A percentile compares a stretch with the other conserved stretches of the same genome.
These are phyloP conservation scores for Hypomyces rosellus DNA, from an alignment of 2,329 filamentous ascomycete genomes.

Conservation along the genomic window DNA sequence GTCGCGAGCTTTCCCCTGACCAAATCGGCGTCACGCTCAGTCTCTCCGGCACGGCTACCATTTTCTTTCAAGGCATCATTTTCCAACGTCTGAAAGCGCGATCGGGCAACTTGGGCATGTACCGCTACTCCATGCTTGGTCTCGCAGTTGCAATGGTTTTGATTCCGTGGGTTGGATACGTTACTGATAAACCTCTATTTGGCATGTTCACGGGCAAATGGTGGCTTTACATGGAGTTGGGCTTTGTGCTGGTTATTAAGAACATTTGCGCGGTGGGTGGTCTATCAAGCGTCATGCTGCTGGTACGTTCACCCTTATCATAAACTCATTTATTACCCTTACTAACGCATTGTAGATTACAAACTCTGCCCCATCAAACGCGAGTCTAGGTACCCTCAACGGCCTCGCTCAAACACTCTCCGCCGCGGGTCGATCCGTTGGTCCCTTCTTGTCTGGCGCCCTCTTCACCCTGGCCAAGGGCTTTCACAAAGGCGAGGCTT, in stretches of 20 bases:
- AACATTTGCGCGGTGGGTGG: constrained; percentile 87
- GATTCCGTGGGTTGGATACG: constrained; percentile 86
- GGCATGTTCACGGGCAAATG: constrained; percentile 56
- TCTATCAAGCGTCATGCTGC: constrained; percentile 77
- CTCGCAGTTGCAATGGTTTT: constrained; percentile 76
- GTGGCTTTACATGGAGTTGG: constrained; percentile 78
- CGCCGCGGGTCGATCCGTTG: constrained; percentile 79
- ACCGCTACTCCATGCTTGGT: constrained; percentile 69
- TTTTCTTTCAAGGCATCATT: constrained; percentile 80
- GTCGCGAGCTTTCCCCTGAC: constrained; percentile 66
- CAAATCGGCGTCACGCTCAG: constrained; percentile 83
- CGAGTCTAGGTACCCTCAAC: constrained; percentile 82
- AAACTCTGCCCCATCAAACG: constrained; percentile 81
- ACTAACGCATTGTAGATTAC: constrained; percentile 59
- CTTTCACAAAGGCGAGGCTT: constrained; percentile 71
- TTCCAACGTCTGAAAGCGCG: constrained; percentile 74
- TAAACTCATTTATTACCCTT: neutral
- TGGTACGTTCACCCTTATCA: constrained; percentile 50
- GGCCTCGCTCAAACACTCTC: constrained; percentile 91
- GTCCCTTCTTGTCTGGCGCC: constrained; percentile 80
- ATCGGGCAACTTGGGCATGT: constrained; percentile 80
- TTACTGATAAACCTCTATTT: constrained; percentile 49
- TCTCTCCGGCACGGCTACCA: constrained; percentile 77
- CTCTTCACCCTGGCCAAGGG: constrained; percentile 74
- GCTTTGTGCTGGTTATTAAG: constrained; percentile 73